Conservation (phyloP, 2,329 filamentous ascomycete genomes). For the Talaromyces marneffei region DNA sequence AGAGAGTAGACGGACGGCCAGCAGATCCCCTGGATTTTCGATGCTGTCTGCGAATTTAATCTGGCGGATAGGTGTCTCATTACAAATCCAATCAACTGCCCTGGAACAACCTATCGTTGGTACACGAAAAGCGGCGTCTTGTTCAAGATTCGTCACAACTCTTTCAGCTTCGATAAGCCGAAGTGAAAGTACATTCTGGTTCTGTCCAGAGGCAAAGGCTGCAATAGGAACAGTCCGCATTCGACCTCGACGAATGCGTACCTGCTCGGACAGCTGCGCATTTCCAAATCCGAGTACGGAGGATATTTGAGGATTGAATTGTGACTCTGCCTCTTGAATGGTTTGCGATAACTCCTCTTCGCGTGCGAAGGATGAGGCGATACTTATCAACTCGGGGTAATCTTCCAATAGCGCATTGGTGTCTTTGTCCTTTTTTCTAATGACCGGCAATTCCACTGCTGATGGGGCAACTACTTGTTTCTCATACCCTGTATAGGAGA, state of each 20-base stretch:
- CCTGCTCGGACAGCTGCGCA: slow-evolving; percentile 35
- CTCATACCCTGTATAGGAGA: slow-evolving; percentile 30
- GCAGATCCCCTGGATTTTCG: slow-evolving; percentile 26
- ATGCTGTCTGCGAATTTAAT: slow-evolving; percentile 44
- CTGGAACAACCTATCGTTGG: slow-evolving; percentile 42
- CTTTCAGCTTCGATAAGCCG: slow-evolving; percentile 29
- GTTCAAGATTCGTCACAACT: slow-evolving; percentile 30
- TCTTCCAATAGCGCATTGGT: slow-evolving; percentile 22
- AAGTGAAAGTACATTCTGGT: slow-evolving; percentile 45
- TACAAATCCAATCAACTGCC: not conserved
- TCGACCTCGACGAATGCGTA: slow-evolving; percentile 18
- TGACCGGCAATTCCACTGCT: not conserved
- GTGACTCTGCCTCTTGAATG: slow-evolving; percentile 23
- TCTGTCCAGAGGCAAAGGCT: slow-evolving; percentile 38
- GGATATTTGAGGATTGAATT: slow-evolving; percentile 33
- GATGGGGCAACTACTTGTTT: slow-evolving; percentile 24
- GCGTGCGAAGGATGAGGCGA: slow-evolving; percentile 25
- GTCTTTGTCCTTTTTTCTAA: not conserved
- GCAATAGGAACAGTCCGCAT: slow-evolving; percentile 31
- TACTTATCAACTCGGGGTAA: slow-evolving; percentile 32
- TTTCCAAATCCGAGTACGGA: slow-evolving; percentile 47
- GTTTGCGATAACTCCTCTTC: slow-evolving; percentile 30
- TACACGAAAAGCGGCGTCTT: slow-evolving; percentile 19
- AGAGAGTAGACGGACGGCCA: slow-evolving; percentile 47
- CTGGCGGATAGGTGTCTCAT: slow-evolving; percentile 49